Conservation (phyloP, 257 asterid species). For the Avicennia marina region DNA sequence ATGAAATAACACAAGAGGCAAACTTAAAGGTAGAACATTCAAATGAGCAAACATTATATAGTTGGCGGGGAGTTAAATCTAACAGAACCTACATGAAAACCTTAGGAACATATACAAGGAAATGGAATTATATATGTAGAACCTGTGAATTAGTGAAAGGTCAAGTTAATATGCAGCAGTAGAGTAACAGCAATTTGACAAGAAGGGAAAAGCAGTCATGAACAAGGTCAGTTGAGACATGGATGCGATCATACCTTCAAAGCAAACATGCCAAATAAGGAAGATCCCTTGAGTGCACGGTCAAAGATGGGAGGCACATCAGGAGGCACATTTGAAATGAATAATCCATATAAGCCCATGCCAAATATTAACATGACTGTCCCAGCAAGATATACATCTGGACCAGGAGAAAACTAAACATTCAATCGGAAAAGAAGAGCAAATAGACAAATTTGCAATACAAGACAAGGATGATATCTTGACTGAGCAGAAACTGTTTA, state of each 20-base stretch:
- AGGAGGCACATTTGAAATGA: constrained; percentile 62
- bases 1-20: too few species aligned
- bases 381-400: constrained; percentile 93
- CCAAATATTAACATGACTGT: constrained; percentile 95
- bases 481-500: neutral
- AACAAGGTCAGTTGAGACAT: neutral
- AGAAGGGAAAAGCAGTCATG: neutral
- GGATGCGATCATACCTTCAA: constrained; percentile 42
- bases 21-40: too few species aligned
- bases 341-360: constrained; percentile 91
- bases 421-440: constrained; percentile 2
- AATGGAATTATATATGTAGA: too few species aligned
- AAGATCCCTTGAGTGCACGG: constrained; percentile 83
- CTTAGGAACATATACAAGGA: too few species aligned
- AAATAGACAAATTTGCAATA: neutral
- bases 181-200: too few species aligned
- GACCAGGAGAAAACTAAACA: constrained; percentile 2
- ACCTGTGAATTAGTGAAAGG: too few species aligned
- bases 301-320: constrained; percentile 42
- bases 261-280: constrained; percentile 86
- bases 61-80: too few species aligned
- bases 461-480: neutral
- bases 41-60: too few species aligned
- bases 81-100: too few species aligned
- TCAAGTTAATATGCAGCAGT: too few species aligned